phyloP scores from a whole-genome alignment of 805 yeast genomes.

The Teunomyces funiuensis region DNA sequence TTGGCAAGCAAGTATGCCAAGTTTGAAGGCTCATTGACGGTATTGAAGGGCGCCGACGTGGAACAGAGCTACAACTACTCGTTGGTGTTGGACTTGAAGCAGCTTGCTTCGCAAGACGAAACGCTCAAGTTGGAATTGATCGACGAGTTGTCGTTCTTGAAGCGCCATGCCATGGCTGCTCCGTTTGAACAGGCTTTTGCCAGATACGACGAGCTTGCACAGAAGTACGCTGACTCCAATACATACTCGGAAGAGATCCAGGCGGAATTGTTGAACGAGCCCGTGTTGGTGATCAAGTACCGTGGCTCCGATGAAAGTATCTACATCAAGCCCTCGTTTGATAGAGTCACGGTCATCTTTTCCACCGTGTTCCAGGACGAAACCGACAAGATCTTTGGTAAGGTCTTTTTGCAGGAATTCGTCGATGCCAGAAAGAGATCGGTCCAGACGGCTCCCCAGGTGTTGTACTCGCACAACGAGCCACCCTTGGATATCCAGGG shows the following conservation, averaged over 20 bases:
- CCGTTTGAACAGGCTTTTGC: slow-evolving; percentile 87
- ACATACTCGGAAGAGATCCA: slow-evolving; percentile 46
- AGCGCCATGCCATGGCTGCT: slow-evolving; percentile 86
- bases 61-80: slow-evolving; percentile 87
- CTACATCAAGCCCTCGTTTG: slow-evolving; percentile 87
- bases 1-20: slow-evolving; percentile 51
- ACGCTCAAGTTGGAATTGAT: slow-evolving; percentile 56
- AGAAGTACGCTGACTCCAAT: slow-evolving; percentile 41
- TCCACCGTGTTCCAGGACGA: slow-evolving; percentile 95
- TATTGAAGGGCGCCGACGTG: slow-evolving; percentile 32
- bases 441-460: slow-evolving; percentile 98
- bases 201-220: slow-evolving; percentile 69
- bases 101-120: slow-evolving; percentile 32
- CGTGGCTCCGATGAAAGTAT: slow-evolving; percentile 87
- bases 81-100: slow-evolving; percentile 59
- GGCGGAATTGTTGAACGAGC: slow-evolving; percentile 47
- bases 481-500: slow-evolving; percentile 78
- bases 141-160: slow-evolving; percentile 67
- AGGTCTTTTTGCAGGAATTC: slow-evolving; percentile 87
- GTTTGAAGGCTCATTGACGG: slow-evolving; percentile 31
- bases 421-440: slow-evolving; percentile 95
- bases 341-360: slow-evolving; percentile 94
- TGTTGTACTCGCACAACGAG: slow-evolving; percentile 80
- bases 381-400: slow-evolving; percentile 89
- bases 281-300: slow-evolving; percentile 71